Evolutionary conservation across 805 yeast genomes (phyloP).

Genomic region (Saccharomycopsis oosterbeekiorum): DNA sequence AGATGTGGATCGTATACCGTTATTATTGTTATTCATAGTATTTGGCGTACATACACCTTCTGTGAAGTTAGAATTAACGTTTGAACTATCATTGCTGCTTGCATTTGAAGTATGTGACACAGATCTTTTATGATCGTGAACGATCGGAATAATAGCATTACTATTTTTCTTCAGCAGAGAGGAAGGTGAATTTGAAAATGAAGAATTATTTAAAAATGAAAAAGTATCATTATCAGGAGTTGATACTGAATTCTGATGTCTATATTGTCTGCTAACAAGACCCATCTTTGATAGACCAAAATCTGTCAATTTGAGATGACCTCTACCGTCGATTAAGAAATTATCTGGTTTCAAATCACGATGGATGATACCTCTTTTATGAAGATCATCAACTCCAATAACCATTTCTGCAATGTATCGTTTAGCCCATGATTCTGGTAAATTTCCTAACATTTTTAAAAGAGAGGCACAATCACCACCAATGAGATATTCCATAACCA

Average conservation of each 20-base stretch:
- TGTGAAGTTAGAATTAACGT: not conserved
- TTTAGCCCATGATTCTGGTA: slow-evolving; percentile 81
- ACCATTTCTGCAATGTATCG: slow-evolving; percentile 84
- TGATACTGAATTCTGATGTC: slow-evolving; percentile 34
- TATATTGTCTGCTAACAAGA: slow-evolving; percentile 50
- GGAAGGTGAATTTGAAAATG: not conserved
- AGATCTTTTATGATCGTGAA: slow-evolving; percentile 15
- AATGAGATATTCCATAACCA: slow-evolving; percentile 92
- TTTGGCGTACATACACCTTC: not conserved
- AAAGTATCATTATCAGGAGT: slow-evolving; percentile 12
- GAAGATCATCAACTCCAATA: slow-evolving; percentile 84
- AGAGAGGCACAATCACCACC: slow-evolving; percentile 95
- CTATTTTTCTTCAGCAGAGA: slow-evolving; percentile 2
- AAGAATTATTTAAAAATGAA: slow-evolving; percentile 1
- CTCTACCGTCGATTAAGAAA: slow-evolving; percentile 69
- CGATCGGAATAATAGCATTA: slow-evolving; percentile 9
- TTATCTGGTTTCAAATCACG: slow-evolving; percentile 96
- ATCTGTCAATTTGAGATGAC: slow-evolving; percentile 89
- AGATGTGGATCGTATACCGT: not conserved
- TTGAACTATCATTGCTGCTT: slow-evolving; percentile 23
- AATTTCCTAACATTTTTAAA: slow-evolving; percentile 66
- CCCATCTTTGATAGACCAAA: slow-evolving; percentile 92
- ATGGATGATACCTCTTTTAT: slow-evolving; percentile 81
- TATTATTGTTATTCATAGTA: not conserved
- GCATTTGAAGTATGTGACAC: slow-evolving; percentile 22